Base-by-base conservation (phyloP, 495 filamentous ascomycete genomes). In the Tuber calosporum region DNA sequence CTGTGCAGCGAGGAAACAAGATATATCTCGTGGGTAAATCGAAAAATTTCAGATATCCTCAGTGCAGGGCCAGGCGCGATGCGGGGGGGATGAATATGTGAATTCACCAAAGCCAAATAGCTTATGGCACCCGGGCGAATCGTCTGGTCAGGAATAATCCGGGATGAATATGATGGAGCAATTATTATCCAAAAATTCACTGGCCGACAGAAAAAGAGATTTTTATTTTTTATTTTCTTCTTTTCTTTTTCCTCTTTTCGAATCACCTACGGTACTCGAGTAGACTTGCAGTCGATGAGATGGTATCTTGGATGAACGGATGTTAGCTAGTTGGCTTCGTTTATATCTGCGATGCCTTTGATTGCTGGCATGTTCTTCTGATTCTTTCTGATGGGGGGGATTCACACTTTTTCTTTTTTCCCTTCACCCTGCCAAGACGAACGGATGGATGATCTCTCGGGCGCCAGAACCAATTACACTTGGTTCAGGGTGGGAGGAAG, bases 61-160 rank as follows among this genome's bases (percentile, higher is more conserved):
- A 69, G 70, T 66, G 39, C 67, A 22, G 74, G 69, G 69, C 73
- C 43, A 71, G 69, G 66, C 30, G 68, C 71, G 39, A 38, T 62
- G 53, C 53, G 53, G 26, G 53, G 48, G 13, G 53, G 53, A 62
- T 62, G 53, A 62, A 34, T 34, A 6, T 30, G 48, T 13, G 53
- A 62, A 62, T 62, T 30, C n/a, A 62, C 26, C 26, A 34, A 34
- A 34, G 26, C 53, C 67, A 48, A 39, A 41, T 68, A 58, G 74
- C 67, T 68, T 72, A 73, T 77, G 69, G 30, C 53, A 76, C 72
- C 72, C 67, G 37, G 40, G 45, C 45, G 39, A 48, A 45, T 69
- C 66, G 53, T 34, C 13, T 34, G 26, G 53, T 13, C 34, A 69
- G 67, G 62, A 71, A 78, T 78, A 68, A 77, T 78, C 74, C 76